phyloP scores from a whole-genome alignment of 345 rosid genomes.

The Citrus maxima region DNA sequence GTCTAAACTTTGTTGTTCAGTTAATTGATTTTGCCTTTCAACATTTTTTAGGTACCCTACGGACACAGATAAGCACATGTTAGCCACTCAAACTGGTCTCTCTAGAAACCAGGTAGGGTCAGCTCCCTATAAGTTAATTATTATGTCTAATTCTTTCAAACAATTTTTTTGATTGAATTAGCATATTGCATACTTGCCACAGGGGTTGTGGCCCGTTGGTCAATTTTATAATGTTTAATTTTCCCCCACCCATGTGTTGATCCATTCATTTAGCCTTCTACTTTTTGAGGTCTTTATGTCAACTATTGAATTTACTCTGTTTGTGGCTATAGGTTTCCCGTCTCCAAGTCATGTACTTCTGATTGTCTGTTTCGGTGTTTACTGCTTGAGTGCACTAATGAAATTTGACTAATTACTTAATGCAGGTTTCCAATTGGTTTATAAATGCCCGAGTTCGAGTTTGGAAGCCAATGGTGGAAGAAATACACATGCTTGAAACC shows the following conservation, averaged over 20 bases:
- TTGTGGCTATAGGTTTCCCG: not conserved
- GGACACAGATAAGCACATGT: slow-evolving; percentile 58
- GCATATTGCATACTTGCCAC: not conserved
- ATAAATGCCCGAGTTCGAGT: slow-evolving; percentile 60
- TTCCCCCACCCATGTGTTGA: not conserved
- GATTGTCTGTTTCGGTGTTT: not conserved
- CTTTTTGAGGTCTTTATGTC: not conserved
- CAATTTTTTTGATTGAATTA: slow-evolving; percentile 13
- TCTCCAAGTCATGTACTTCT: not conserved
- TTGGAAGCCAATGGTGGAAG: slow-evolving; percentile 74
- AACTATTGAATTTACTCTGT: not conserved
- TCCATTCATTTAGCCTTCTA: not conserved
- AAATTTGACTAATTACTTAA: not conserved
- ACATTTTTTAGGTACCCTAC: slow-evolving; percentile 50
- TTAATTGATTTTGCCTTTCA: not conserved
- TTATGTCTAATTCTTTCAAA: not conserved
- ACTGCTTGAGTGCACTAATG: not conserved
- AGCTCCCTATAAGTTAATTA: not conserved
- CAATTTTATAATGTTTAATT: not conserved
- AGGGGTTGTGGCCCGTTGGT: not conserved
- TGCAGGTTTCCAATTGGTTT: slow-evolving; percentile 68
- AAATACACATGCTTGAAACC: slow-evolving; percentile 55
- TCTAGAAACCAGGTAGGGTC: slow-evolving; percentile 54
- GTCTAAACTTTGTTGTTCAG: not conserved
- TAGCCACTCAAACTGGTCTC: slow-evolving; percentile 59